Percentiles rank a stretch among this genome's conserved stretches.
These are phyloP conservation scores for Kodamaea nitidulidarum DNA, from an alignment of 805 yeast genomes.

Conservation along the genomic window DNA sequence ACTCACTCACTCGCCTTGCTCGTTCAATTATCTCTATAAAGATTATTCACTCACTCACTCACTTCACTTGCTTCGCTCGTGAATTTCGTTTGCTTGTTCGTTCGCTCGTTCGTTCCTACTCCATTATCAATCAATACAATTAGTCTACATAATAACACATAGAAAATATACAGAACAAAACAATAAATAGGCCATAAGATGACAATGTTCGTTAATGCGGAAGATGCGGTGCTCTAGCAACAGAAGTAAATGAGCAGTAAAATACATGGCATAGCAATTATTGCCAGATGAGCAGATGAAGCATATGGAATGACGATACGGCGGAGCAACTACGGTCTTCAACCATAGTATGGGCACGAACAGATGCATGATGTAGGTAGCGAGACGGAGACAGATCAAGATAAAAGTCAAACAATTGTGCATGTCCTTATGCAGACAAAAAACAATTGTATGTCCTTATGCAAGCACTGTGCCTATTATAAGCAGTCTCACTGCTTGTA, in stretches of 20 bases:
- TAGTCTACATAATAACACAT: slow-evolving; percentile 1
- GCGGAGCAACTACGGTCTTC: too few species aligned
- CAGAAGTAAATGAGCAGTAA: background rate
- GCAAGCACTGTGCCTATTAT: background rate
- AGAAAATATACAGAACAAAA: slow-evolving; percentile 5
- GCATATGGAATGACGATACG: background rate
- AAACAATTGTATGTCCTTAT: too few species aligned
- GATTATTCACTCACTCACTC: too few species aligned
- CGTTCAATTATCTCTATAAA: too few species aligned
- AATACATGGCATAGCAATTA: slow-evolving; percentile 4
- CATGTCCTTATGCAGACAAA: too few species aligned
- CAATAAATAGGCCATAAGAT: slow-evolving; percentile 5
- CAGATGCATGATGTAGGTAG: too few species aligned
- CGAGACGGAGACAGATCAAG: too few species aligned
- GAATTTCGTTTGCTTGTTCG: too few species aligned
- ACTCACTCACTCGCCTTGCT: too few species aligned
- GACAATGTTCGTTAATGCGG: slow-evolving; percentile 4
- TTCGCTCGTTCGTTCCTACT: background rate
- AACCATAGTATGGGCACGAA: background rate
- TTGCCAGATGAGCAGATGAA: background rate
- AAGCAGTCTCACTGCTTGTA: slow-evolving; percentile 18
- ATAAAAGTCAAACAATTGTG: too few species aligned
- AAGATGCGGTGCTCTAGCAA: slow-evolving; percentile 5
- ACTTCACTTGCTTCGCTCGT: too few species aligned
- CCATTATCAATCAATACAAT: background rate